A percentile compares a stretch with the other conserved stretches of the same genome.
phyloP scores from a whole-genome alignment of 108 stramenopile species.

The Craspedostauros australis region DNA sequence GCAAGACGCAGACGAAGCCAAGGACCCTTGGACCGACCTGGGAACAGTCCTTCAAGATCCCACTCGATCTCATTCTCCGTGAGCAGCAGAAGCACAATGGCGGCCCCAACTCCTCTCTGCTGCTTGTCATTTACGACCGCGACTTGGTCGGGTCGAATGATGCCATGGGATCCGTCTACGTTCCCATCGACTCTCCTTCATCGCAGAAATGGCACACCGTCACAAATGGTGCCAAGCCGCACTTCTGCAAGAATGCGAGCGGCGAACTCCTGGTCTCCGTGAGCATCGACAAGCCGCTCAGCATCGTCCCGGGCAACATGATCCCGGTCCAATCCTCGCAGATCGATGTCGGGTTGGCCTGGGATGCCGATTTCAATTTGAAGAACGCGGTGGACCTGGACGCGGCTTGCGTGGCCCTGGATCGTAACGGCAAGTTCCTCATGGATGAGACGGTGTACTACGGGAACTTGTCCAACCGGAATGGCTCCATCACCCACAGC shows the following conservation, averaged over 20 bases:
- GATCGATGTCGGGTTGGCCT: conserved; percentile 34
- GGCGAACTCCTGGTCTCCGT: conserved; percentile 9
- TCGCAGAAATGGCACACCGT: background rate
- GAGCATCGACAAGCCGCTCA: conserved; percentile 13
- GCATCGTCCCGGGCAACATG: conserved; percentile 16
- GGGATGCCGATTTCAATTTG: conserved; percentile 21
- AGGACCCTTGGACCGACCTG: conserved; percentile 34
- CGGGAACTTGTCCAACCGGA: conserved; percentile 39
- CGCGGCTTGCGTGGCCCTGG: conserved; percentile 32
- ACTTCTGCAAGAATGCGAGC: conserved; percentile 19
- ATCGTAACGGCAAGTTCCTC: conserved; percentile 16
- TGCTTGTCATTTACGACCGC: conserved; percentile 23
- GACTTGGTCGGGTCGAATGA: conserved; percentile 18
- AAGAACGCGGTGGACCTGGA: conserved; percentile 36
- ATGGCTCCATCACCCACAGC: conserved; percentile 31
- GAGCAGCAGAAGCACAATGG: conserved; percentile 4
- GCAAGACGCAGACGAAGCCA: conserved; percentile 19
- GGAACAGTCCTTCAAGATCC: conserved; percentile 16
- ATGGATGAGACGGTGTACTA: conserved; percentile 46
- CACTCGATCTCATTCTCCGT: conserved; percentile 1
- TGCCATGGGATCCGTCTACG: conserved; percentile 24
- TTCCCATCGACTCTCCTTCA: conserved; percentile 13
- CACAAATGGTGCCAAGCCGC: conserved; percentile 1
- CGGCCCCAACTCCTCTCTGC: conserved; percentile 1
- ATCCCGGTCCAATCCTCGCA: conserved; percentile 4